Conservation (phyloP, 257 asterid genomes). For the Fraxinus cuspidata region DNA sequence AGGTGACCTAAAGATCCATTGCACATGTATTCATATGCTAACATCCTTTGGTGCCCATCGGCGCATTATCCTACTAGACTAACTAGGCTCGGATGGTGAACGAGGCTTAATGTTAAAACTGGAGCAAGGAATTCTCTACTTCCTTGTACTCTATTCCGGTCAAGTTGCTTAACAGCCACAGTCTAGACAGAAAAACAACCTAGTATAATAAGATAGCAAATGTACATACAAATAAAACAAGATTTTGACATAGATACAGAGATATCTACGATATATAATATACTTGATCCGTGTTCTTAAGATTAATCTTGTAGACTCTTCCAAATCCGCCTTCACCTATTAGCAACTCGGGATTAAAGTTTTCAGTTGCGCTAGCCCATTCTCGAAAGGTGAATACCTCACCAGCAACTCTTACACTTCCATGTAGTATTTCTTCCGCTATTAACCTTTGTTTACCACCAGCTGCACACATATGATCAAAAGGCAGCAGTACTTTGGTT, state of each 20-base stretch:
- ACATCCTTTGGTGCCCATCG: conserved; percentile 81
- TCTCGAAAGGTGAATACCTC: conserved; percentile 83
- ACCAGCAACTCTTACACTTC: conserved; percentile 49
- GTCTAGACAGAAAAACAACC: conserved; percentile 21
- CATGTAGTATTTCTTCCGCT: conserved; percentile 53
- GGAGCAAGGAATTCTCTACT: conserved; percentile 60
- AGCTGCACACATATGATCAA: conserved; percentile 35
- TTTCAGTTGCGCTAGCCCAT: conserved; percentile 73
- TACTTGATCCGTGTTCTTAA: conserved; percentile 72
- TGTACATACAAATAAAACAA: neutral
- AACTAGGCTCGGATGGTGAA: conserved; percentile 74
- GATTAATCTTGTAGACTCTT: conserved; percentile 67
- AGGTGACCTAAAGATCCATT: conserved; percentile 79
- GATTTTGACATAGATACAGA: neutral
- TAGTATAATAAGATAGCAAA: neutral
- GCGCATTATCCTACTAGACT: conserved; percentile 81
- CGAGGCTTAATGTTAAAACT: conserved; percentile 71
- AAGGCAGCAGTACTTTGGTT: neutral
- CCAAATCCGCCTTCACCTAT: conserved; percentile 94
- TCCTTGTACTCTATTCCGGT: conserved; percentile 48
- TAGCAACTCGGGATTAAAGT: conserved; percentile 70
- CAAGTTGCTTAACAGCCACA: conserved; percentile 55
- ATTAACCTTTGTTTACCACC: conserved; percentile 49
- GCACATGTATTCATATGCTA: conserved; percentile 68
- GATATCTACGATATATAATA: conserved; percentile 16